Evolutionary conservation across 176 grass and related monocot species (phyloP), one percentile per base, ranked within the genome.

Genomic region (Paspalum vaginatum): DNA sequence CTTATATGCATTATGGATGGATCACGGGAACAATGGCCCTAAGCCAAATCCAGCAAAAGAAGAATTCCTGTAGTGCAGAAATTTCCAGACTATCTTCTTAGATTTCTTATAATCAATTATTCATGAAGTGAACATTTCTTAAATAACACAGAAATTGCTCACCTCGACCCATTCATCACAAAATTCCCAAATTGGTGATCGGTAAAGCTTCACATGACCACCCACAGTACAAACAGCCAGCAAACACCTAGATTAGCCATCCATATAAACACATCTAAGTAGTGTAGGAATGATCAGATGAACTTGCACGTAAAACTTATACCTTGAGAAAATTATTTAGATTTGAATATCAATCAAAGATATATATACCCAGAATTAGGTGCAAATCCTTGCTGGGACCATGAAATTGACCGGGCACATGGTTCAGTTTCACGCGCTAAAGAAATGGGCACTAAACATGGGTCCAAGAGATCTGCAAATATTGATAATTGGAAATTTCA

Each of bases 151-250:
- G 11, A 75, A 55, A 49, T 54, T 61, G 38, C 68, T 57, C 85
- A 97, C 94, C 83, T 94, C 73, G 83, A 94, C 60, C 91, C 95
- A 97, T 77, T 92, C 89, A 90, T 88, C 88, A 83, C 43, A 59
- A 68, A 88, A 85, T 85, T 92, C 95, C 86, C 58, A 88, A 85
- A 85, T 58, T 52, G 95, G 95, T 44, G 90, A 69, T 0, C 90
- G 78, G 45, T 98, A 98, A 48, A 98, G 59, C 75, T 89, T 98
- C 11, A 98, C 90, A 85, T 72, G 95, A 69, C 92, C 95, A 74
- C 89, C 86, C 44, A 65, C 61, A 48, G 86, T 86, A 74, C 92
- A 98, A 75, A 93, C 88, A 74, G 90, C 83, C 45, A 98, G 45
- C 86, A 98, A 85, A 74, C 90, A 98, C 74, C 95, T 98, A 74